Conservation (phyloP, 306 rosid genomes). For the Cucurbita ficifolia region DNA sequence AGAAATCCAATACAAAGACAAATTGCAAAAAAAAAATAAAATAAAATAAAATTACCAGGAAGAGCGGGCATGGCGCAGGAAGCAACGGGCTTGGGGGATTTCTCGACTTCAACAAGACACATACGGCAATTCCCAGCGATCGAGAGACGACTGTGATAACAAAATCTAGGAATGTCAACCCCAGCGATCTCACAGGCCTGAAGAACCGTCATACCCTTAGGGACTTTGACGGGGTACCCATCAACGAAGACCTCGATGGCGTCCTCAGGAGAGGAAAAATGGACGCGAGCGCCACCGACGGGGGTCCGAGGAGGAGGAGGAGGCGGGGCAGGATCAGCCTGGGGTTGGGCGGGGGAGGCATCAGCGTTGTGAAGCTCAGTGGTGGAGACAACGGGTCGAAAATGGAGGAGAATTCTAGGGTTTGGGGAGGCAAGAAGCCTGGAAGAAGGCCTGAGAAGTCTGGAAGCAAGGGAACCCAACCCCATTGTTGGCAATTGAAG, state of each 20-base stretch:
- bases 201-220: conserved; percentile 85
- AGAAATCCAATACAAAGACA: background rate
- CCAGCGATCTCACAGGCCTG: conserved; percentile 98
- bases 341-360: conserved; percentile 43
- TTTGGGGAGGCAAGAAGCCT: conserved; percentile 32
- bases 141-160: conserved; percentile 82
- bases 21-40: background rate
- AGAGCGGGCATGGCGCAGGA: conserved; percentile 99
- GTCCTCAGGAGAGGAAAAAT: conserved; percentile 62
- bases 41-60: conserved; percentile 37
- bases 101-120: conserved; percentile 99
- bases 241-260: conserved; percentile 90
- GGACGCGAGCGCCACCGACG: conserved; percentile 63
- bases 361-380: conserved; percentile 65
- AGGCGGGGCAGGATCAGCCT: conserved; percentile 22
- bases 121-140: conserved; percentile 96
- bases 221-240: conserved; percentile 83
- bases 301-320: conserved; percentile 44
- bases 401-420: conserved; percentile 22
- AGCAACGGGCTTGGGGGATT: conserved; percentile 98
- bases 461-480: conserved; percentile 69
- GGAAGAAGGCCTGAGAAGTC: conserved; percentile 48
- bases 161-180: conserved; percentile 81
- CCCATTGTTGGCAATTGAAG: conserved; percentile 32
- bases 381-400: conserved; percentile 58